Base-by-base conservation (phyloP, 306 rosid genomes). In the Phaseolus lunatus region DNA sequence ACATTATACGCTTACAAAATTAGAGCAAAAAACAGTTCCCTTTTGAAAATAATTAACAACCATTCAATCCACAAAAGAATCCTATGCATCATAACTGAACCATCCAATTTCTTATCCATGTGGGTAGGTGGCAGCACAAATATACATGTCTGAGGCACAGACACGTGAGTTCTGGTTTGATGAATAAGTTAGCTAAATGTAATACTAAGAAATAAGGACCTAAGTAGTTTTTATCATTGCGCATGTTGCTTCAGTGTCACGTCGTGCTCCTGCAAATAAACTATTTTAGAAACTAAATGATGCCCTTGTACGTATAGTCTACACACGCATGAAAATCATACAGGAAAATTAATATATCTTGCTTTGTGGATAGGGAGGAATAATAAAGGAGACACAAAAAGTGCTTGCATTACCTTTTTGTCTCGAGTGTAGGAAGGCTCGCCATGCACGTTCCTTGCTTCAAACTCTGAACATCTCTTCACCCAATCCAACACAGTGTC, bases 311-410 rank as follows among this genome's bases (percentile, higher is more conserved):
- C 59, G 33, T 54, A 5, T 74, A n/a, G 62, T 68, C 57, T 62
- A 31, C 13, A 33, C 26, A 73, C 2, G 31, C 54, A 50, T 24
- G 20, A 10, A 78, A 76, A 58, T 73, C 73, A 54, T 18, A 24
- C 10, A 71, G 61, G 84, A 22, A 72, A 35, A 53, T 33, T 53
- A 62, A 14, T 37, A 56, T 54, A 41, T 72, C 22, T 9, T 72
- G 65, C 52, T 20, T 72, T 56, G 67, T 44, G 75, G 82, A 80
- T 81, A 58, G 85, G 79, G 67, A 79, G 67, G 86, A 87, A 87
- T 73, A 74, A 79, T 7, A 27, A 63, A 52, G 35, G 78, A 59
- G 71, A 45, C 80, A 70, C 4, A 41, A 62, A 78, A 75, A 82
- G 74, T 82, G 76, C 10, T 43, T 57, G 83, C 79, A 54, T 72